phyloP scores from a whole-genome alignment of 257 asterid genomes.

The Penstemon barbatus region DNA sequence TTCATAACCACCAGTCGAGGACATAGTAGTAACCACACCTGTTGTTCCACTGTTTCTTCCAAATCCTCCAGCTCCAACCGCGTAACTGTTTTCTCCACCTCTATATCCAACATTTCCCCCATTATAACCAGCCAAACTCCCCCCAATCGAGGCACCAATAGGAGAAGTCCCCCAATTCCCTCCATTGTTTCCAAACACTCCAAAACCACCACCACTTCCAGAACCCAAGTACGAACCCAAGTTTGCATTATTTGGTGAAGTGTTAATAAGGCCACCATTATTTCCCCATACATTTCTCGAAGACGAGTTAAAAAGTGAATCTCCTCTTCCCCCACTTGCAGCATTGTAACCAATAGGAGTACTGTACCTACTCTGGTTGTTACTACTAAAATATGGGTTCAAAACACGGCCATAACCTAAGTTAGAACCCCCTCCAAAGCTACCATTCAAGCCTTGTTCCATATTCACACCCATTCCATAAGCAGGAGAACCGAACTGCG shows the following conservation, averaged over 20 bases:
- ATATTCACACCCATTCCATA: conserved; percentile 67
- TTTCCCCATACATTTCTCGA: conserved; percentile 64
- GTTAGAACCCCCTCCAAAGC: conserved; percentile 58
- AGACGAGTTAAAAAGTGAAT: conserved; percentile 49
- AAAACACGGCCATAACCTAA: conserved; percentile 64
- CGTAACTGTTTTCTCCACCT: conserved; percentile 58
- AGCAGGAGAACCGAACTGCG: conserved; percentile 45
- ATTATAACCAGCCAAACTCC: conserved; percentile 50
- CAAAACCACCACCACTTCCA: conserved; percentile 51
- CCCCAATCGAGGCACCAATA: conserved; percentile 49
- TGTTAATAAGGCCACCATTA: conserved; percentile 49
- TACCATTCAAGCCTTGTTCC: conserved; percentile 62
- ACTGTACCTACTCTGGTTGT: conserved; percentile 54
- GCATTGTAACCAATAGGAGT: conserved; percentile 67
- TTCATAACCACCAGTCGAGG: conserved; percentile 54
- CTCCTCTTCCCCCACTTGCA: conserved; percentile 51
- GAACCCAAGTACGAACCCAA: conserved; percentile 63
- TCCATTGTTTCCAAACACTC: conserved; percentile 65
- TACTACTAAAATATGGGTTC: conserved; percentile 54
- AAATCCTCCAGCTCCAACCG: conserved; percentile 61
- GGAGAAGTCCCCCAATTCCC: conserved; percentile 68
- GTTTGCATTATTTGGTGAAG: conserved; percentile 48
- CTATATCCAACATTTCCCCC: conserved; percentile 56
- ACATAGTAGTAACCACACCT: conserved; percentile 40
- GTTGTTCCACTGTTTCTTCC: conserved; percentile 50